Conservation (phyloP, 1,284 basidiomycete genomes). For the Heterobasidion occidentale region DNA sequence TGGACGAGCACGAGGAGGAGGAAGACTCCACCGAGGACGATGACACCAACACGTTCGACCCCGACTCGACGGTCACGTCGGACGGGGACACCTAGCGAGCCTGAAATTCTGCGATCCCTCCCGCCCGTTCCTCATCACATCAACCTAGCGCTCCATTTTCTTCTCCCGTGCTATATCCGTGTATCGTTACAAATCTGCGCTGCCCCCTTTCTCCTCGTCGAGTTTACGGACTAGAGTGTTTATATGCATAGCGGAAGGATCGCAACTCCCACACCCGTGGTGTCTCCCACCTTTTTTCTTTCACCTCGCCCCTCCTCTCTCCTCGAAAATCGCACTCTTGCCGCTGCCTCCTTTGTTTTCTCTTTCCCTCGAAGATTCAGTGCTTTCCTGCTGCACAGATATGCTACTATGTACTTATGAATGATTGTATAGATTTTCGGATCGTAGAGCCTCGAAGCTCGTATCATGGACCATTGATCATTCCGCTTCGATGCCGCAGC, state of each 20-base stretch:
- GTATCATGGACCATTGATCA: too few species aligned
- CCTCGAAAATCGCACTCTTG: background rate
- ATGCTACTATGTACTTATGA: background rate
- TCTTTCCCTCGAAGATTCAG: background rate
- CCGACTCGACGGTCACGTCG: background rate
- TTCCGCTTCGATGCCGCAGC: too few species aligned
- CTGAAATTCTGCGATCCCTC: constrained; percentile 3
- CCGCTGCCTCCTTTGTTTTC: background rate
- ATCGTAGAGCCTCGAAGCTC: background rate
- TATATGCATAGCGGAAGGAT: background rate
- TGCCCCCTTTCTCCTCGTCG: background rate
- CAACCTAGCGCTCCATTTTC: background rate
- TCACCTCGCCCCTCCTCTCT: background rate
- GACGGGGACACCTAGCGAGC: background rate
- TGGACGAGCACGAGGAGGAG: constrained; percentile 61
- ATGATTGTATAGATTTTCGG: background rate
- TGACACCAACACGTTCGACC: constrained; percentile 27
- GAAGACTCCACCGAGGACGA: constrained; percentile 46
- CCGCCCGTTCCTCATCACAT: background rate
- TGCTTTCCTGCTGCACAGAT: too few species aligned
- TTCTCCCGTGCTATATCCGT: background rate
- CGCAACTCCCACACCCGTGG: too few species aligned
- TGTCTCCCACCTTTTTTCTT: background rate
- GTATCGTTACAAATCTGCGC: background rate
- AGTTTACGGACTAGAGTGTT: background rate